Conservation (phyloP, 805 yeast species). For the Millerozyma acaciae region DNA sequence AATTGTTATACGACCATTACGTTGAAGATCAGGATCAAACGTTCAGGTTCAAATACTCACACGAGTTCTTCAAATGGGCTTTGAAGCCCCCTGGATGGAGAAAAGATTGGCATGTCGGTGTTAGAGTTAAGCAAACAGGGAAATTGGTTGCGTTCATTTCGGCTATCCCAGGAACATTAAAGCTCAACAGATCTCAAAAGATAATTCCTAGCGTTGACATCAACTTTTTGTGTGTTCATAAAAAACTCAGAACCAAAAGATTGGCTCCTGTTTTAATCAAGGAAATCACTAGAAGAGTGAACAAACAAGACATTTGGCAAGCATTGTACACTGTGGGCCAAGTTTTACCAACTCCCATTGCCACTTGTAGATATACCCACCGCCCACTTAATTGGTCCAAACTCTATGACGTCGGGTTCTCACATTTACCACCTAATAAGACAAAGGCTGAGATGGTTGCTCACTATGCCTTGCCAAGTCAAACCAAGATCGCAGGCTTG, state of each 20-base stretch:
- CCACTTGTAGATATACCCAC: constrained; percentile 86
- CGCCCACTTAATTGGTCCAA: constrained; percentile 93
- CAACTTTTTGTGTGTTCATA: constrained; percentile 91
- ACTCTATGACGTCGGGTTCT: constrained; percentile 84
- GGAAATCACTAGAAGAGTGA: constrained; percentile 91
- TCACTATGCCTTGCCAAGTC: constrained; percentile 51
- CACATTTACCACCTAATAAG: constrained; percentile 67
- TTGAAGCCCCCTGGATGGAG: constrained; percentile 91
- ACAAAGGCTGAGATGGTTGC: constrained; percentile 68
- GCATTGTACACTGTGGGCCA: constrained; percentile 94
- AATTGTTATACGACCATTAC: constrained; percentile 79
- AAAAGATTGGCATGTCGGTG: constrained; percentile 89
- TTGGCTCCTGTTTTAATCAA: constrained; percentile 91
- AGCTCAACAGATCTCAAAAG: constrained; percentile 49
- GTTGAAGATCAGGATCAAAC: constrained; percentile 93
- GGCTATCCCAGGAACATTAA: constrained; percentile 75
- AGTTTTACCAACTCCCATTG: constrained; percentile 86
- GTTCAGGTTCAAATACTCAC: constrained; percentile 85
- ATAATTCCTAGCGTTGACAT: constrained; percentile 72
- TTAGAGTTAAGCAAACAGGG: constrained; percentile 71
- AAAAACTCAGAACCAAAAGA: constrained; percentile 88
- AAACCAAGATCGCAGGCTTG: constrained; percentile 49
- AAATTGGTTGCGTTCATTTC: constrained; percentile 89
- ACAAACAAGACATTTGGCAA: constrained; percentile 83
- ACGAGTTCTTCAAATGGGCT: constrained; percentile 87